Evolutionary conservation across 108 stramenopile genomes (phyloP), one percentile per base, ranked within the genome.

Genomic region (Asterionellopsis glacialis): DNA sequence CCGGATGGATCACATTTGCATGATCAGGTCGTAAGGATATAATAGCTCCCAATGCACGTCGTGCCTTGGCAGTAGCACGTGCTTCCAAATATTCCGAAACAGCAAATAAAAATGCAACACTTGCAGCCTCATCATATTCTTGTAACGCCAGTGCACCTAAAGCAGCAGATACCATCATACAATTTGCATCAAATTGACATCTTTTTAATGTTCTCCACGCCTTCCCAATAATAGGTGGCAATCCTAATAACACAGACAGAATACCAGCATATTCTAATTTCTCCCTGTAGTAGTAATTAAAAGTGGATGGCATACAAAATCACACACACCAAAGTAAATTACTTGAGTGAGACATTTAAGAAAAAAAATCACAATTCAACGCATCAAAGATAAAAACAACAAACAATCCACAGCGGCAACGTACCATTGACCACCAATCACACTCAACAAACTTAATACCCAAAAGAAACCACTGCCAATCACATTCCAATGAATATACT

Each of bases 151-250:
- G 55, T 7, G 95, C 88, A 18, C 95, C 95, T 38, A 91, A 45
- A 0, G 91, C 89, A 5, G 95, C 92, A 45, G 78, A 67, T 16
- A 87, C 78, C 95, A 96, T 96, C 81, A 96, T 88, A 57, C 88
- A 85, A 69, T 96, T 94, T 23, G 93, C 87, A 79, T 96, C 90
- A 69, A 87, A 77, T 47, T 81, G 80, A 40, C 51, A 64, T 38
- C 84, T 61, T 26, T 74, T 73, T 47, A 89, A 40, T 19, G 88
- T 94, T 64, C 73, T 68, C 61, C 64, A 88, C 11, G 87, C 88
- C 70, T 94, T 94, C 27, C 61, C 43, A 16, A 72, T 69, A 57
- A 90, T 76, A 11, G 89, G 85, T 6, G 88, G 88, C 55, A 94
- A 65, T 26, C 93, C 93, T 65, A 87, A 88, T 1, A 85, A 12